Conservation (phyloP, 1,284 basidiomycete species). For the Amylostereum chailletii region DNA sequence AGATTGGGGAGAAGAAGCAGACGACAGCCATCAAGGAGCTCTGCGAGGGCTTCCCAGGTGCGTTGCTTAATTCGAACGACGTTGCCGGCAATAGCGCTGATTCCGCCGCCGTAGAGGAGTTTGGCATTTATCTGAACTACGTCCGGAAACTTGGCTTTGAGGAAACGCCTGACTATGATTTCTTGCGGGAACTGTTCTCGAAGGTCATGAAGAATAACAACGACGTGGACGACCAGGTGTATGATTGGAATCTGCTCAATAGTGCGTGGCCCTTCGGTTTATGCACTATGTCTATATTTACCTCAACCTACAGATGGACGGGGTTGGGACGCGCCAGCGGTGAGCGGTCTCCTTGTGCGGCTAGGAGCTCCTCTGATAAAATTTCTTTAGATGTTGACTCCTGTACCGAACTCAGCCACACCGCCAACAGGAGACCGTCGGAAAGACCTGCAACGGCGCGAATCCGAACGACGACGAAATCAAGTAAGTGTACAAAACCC, state of each 20-base stretch:
- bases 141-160: conserved; percentile 86
- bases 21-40: conserved; percentile 92
- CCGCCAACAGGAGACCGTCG: conserved; percentile 44
- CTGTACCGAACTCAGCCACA: conserved; percentile 46
- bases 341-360: conserved; percentile 19
- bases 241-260: conserved; percentile 88
- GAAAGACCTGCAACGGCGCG: conserved; percentile 36
- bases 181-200: conserved; percentile 84
- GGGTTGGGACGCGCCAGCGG: conserved; percentile 87
- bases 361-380: no score
- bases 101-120: conserved; percentile 54
- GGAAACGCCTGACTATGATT: conserved; percentile 95
- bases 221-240: conserved; percentile 82
- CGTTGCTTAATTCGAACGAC: conserved; percentile 16
- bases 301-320: conserved; percentile 55
- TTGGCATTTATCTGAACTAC: conserved; percentile 83
- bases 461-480: conserved; percentile 48
- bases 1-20: conserved; percentile 99
- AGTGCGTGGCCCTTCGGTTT: conserved; percentile 24
- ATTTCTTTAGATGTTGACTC: conserved; percentile 35
- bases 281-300: conserved; percentile 11
- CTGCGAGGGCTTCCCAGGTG: conserved; percentile 87
- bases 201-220: conserved; percentile 87
- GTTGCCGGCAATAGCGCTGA: conserved; percentile 1
- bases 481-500: conserved; percentile 58